Evolutionary conservation across 768 basidiomycete genomes (phyloP).

Genomic region (Xerocomus brunneocitrinus): DNA sequence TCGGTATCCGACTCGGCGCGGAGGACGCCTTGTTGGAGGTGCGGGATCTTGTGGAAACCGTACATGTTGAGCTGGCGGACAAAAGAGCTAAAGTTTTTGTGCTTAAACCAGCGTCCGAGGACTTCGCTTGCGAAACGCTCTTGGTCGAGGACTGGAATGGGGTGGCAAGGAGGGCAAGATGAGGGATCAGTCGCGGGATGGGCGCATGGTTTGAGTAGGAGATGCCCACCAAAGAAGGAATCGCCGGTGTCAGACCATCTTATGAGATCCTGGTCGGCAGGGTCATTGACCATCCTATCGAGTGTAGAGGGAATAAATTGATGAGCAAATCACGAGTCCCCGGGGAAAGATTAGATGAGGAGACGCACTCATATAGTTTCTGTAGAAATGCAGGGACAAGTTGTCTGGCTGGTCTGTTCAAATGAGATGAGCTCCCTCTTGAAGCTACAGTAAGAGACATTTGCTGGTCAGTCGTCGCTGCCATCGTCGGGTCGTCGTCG

Average conservation of each 20-base stretch:
- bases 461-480: conserved; percentile 52
- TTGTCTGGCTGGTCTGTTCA: conserved; percentile 45
- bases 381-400: conserved; percentile 82
- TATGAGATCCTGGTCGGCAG: conserved; percentile 77
- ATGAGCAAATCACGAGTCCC: conserved; percentile 8
- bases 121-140: conserved; percentile 88
- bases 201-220: background rate
- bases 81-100: conserved; percentile 93
- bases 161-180: background rate
- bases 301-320: conserved; percentile 2
- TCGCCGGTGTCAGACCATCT: conserved; percentile 89
- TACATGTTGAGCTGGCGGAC: conserved; percentile 97
- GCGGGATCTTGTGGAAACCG: conserved; percentile 94
- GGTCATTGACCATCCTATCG: conserved; percentile 86
- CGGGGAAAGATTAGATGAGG: conserved; percentile 12
- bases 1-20: conserved; percentile 78
- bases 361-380: conserved; percentile 81
- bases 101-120: conserved; percentile 95
- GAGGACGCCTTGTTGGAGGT: conserved; percentile 91
- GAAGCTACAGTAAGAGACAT: conserved; percentile 50
- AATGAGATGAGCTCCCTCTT: conserved; percentile 35
- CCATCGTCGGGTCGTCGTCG: conserved; percentile 15
- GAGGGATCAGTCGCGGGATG: background rate
- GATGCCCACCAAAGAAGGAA: conserved; percentile 78
- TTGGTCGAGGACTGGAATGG: conserved; percentile 72